Base-by-base conservation (phyloP, 2,329 filamentous ascomycete species). In the Talaromyces sp. region DNA sequence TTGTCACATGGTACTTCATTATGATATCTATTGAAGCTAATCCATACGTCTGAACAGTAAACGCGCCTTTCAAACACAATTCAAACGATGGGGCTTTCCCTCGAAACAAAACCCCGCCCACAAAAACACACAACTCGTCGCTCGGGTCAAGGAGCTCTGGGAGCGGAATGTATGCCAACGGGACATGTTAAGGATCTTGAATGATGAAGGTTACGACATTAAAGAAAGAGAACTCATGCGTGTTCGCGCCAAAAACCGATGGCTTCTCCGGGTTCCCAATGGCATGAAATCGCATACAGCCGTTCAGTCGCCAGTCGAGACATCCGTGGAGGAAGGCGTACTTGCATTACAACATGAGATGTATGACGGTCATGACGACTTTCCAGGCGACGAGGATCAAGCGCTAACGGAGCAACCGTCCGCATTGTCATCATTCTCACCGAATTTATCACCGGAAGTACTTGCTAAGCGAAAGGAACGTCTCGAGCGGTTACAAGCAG, bases 11-110 rank as follows among this genome's bases (percentile, higher is more conserved):
- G 28, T 33, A 33, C 11, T 14, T 46, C 21, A 16, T n/a, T 28
- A 9, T 2, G 23, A 50, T 52, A 37, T n/a, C n/a, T n/a, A n/a
- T 3, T 9, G 9, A 35, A 18, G 2, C 54, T 57, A 57, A 52
- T 31, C 12, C 35, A n/a, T 8, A 21, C 28, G 3, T 35, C 12
- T 54, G 35, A 54, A 52, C 61, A 75, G 90, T 74, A 91, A 91
- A 79, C 87, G 90, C 64, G 87, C 88, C 48, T 91, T 88, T 65
- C 89, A 92, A 74, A 86, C 83, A 3, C 88, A 92, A 68, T 91
- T 92, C 76, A 88, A 87, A 71, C 82, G 86, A 72, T 95, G 91
- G 91, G 84, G 86, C 7, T 93, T 95, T 68, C 90, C 90, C 14
- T 85, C 83, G 63, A 91, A 91, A 73, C 86, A 90, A 68, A 86